Conservation (phyloP, 352 stramenopile species). For the Phytophthora podocarpi region DNA sequence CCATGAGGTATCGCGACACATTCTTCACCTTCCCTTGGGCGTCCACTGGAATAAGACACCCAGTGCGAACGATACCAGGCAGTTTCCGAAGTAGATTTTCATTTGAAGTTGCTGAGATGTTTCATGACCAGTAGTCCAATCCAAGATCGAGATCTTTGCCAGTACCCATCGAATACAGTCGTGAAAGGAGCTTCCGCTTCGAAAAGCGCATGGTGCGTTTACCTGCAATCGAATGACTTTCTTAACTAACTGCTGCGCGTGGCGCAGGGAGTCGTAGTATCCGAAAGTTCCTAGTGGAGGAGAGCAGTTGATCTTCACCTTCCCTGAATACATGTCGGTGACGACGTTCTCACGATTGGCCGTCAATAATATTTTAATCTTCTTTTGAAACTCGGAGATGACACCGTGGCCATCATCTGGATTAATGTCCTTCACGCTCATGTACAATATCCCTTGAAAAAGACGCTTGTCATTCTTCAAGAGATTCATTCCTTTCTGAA, state of each 20-base stretch:
- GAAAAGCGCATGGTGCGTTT: slow-evolving; percentile 38
- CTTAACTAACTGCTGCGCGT: slow-evolving; percentile 46
- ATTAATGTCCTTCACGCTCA: slow-evolving; percentile 82
- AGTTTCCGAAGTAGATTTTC: slow-evolving; percentile 37
- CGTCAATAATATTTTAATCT: slow-evolving; percentile 51
- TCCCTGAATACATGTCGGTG: slow-evolving; percentile 63
- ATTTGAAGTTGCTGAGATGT: slow-evolving; percentile 43
- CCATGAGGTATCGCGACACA: slow-evolving; percentile 20
- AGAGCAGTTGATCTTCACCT: slow-evolving; percentile 68
- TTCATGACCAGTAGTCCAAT: slow-evolving; percentile 76
- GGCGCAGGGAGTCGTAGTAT: slow-evolving; percentile 65
- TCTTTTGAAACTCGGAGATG: slow-evolving; percentile 51
- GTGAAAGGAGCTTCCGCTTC: slow-evolving; percentile 55
- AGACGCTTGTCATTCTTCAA: slow-evolving; percentile 65
- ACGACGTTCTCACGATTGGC: slow-evolving; percentile 72
- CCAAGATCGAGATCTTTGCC: slow-evolving; percentile 77
- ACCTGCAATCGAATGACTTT: slow-evolving; percentile 28
- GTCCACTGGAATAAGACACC: slow-evolving; percentile 31
- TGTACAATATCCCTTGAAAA: slow-evolving; percentile 66
- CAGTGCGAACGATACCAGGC: slow-evolving; percentile 33
- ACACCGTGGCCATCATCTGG: slow-evolving; percentile 61
- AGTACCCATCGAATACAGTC: slow-evolving; percentile 75
- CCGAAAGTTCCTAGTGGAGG: slow-evolving; percentile 65
- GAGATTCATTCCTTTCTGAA: slow-evolving; percentile 69
- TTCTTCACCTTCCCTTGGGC: slow-evolving; percentile 12